Evolutionary conservation across 352 stramenopile species (phyloP).

Genomic region (Pythium inflatum): DNA sequence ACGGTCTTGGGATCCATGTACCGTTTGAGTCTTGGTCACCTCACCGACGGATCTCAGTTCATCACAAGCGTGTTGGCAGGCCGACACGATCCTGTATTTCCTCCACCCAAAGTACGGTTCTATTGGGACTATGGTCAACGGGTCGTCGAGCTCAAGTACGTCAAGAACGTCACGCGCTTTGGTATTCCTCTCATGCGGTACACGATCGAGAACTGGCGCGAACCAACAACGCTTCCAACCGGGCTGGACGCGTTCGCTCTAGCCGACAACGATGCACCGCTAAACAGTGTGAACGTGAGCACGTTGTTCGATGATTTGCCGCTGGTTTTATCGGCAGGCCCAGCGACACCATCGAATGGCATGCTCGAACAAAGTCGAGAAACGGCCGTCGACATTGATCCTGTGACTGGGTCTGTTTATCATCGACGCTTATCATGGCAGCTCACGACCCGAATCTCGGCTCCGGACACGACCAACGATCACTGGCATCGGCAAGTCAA

Average conservation of each 20-base stretch:
- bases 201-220: conserved; percentile 40
- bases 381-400: conserved; percentile 53
- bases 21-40: conserved; percentile 30
- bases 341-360: conserved; percentile 2
- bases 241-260: conserved; percentile 24
- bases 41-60: conserved; percentile 68
- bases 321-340: conserved; percentile 31
- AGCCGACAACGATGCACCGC: not conserved
- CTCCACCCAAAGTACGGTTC: conserved; percentile 50
- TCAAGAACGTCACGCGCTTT: conserved; percentile 58
- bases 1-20: conserved; percentile 39
- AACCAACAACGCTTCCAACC: conserved; percentile 40
- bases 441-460: conserved; percentile 36
- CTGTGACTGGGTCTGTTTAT: conserved; percentile 48
- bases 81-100: conserved; percentile 31
- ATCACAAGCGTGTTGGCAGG: conserved; percentile 43
- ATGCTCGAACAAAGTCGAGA: conserved; percentile 20
- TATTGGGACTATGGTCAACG: conserved; percentile 57
- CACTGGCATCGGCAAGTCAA: conserved; percentile 44
- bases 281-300: conserved; percentile 48
- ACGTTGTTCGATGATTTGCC: conserved; percentile 50
- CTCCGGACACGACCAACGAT: conserved; percentile 12
- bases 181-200: conserved; percentile 59
- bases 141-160: conserved; percentile 44
- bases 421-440: conserved; percentile 62